Percentiles rank a stretch among this genome's conserved stretches.
Conservation (phyloP, 345 rosid species). For the Reutealis trisperma region DNA sequence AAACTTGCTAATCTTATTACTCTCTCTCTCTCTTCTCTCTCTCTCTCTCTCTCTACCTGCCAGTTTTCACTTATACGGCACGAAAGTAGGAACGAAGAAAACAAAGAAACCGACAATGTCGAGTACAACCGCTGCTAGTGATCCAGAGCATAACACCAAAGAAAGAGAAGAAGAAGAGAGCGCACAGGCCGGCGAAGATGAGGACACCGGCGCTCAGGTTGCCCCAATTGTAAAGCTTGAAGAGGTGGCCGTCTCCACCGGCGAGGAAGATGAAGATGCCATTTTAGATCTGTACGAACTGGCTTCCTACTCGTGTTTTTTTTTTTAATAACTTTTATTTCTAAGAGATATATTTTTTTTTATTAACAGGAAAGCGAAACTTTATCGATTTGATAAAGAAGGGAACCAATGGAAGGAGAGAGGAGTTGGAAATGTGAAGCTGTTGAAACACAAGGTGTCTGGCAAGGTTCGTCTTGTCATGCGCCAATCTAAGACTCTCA, state of each 20-base stretch:
- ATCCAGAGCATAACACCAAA: conserved; percentile 44
- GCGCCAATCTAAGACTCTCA: conserved; percentile 89
- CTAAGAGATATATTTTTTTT: neutral
- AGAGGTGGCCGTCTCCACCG: conserved; percentile 83
- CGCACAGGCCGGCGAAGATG: conserved; percentile 68
- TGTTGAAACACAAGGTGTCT: conserved; percentile 75
- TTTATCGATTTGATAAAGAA: conserved; percentile 83
- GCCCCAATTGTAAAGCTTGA: conserved; percentile 86
- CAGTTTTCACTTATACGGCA: too few relatives aligned
- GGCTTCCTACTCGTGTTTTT: neutral
- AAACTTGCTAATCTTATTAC: too few relatives aligned
- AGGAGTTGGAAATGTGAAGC: conserved; percentile 88
- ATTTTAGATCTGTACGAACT: conserved; percentile 71
- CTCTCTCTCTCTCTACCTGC: too few relatives aligned
- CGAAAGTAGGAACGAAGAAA: too few relatives aligned
- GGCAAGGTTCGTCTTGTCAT: conserved; percentile 74
- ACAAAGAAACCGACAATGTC: conserved; percentile 41
- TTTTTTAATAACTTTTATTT: neutral
- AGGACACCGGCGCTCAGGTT: conserved; percentile 92
- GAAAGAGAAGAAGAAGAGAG: conserved; percentile 62
- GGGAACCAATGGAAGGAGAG: conserved; percentile 93
- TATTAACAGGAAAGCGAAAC: conserved; percentile 88
- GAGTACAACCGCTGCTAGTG: conserved; percentile 25
- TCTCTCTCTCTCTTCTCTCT: too few relatives aligned
- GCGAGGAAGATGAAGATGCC: conserved; percentile 86